Conservation (phyloP, 1,284 basidiomycete species). For the Ceratobasidium papillatum region DNA sequence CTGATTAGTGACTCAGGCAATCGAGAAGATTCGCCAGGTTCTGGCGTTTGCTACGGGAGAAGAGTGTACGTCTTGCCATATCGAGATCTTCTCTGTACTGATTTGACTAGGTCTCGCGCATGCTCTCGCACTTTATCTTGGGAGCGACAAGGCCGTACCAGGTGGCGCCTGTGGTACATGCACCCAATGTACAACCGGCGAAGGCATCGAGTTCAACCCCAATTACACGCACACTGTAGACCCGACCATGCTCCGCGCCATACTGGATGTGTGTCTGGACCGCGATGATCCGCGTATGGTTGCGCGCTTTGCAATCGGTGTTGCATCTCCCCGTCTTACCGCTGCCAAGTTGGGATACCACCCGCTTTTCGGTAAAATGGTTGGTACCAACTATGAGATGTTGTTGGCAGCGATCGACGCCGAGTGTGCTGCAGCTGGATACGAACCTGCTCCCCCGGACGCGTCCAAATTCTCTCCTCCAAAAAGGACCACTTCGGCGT, state of each 20-base stretch:
- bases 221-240: slow-evolving; percentile 50
- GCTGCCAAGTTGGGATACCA: slow-evolving; percentile 54
- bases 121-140: slow-evolving; percentile 59
- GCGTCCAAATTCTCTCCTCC: background rate
- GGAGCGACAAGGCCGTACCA: slow-evolving; percentile 57
- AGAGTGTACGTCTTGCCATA: slow-evolving; percentile 54
- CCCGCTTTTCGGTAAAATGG: slow-evolving; percentile 60
- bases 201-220: slow-evolving; percentile 53
- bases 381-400: slow-evolving; percentile 37
- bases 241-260: slow-evolving; percentile 52
- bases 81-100: background rate
- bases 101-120: slow-evolving; percentile 56
- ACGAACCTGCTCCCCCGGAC: slow-evolving; percentile 12
- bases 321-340: slow-evolving; percentile 59
- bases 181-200: slow-evolving; percentile 57
- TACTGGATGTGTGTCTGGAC: slow-evolving; percentile 57
- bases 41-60: slow-evolving; percentile 58
- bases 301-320: slow-evolving; percentile 61
- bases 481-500: background rate
- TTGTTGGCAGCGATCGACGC: slow-evolving; percentile 5
- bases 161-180: slow-evolving; percentile 58
- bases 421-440: slow-evolving; percentile 15
- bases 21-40: slow-evolving; percentile 57
- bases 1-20: slow-evolving; percentile 50
- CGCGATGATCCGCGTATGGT: slow-evolving; percentile 62